Conservation (phyloP, 225 moss, liverwort and hornwort species). For the Neckera pumila region DNA sequence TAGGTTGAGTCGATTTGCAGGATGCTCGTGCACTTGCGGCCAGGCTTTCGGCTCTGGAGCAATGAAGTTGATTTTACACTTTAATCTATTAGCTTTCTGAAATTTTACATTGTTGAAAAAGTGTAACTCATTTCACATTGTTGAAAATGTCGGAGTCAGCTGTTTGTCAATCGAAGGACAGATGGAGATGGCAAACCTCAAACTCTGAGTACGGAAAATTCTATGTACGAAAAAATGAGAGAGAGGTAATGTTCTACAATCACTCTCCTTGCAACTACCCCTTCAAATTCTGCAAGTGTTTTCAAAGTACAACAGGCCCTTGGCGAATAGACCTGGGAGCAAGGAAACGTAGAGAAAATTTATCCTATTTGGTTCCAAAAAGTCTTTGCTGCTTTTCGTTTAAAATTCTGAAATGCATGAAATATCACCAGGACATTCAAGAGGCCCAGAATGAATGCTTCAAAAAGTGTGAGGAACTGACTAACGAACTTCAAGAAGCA, state of each 20-base stretch:
- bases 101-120: not conserved
- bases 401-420: not conserved
- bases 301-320: not conserved
- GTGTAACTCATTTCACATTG: not conserved
- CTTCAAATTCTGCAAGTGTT: not conserved
- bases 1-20: not conserved
- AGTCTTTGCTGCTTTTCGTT: not conserved
- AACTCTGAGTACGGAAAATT: conserved; percentile 56
- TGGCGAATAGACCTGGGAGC: not conserved
- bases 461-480: conserved; percentile 36
- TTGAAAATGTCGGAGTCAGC: conserved; percentile 10
- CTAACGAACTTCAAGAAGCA: conserved; percentile 23
- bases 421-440: not conserved
- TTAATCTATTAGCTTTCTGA: not conserved
- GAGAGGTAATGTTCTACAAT: conserved; percentile 17
- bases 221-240: conserved; percentile 16
- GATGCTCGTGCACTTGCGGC: not conserved
- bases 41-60: not conserved
- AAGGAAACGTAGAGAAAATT: not conserved
- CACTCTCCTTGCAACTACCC: not conserved
- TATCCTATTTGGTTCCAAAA: not conserved
- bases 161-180: conserved; percentile 17
- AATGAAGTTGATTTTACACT: not conserved
- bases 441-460: conserved; percentile 27
- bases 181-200: conserved; percentile 51